Conservation (phyloP, 73 alveolate species). For the Tetrahymena borealis region DNA sequence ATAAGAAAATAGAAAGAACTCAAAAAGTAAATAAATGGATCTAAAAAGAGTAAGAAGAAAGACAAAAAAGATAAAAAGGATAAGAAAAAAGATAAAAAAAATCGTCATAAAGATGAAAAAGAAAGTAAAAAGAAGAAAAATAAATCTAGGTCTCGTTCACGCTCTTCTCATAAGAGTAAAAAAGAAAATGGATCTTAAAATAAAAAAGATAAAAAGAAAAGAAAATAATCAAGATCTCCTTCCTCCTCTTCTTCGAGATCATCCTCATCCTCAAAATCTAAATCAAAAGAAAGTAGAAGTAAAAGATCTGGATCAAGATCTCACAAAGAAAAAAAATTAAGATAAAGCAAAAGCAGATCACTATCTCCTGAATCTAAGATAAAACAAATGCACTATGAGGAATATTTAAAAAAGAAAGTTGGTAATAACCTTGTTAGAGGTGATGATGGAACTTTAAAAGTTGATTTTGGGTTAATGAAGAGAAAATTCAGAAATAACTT, state of each 20-base stretch:
- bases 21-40: neutral
- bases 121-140: constrained; percentile 12
- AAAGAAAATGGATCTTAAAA: neutral
- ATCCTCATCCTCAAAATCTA: neutral
- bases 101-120: constrained; percentile 1
- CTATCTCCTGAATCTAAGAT: neutral
- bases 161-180: neutral
- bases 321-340: neutral
- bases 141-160: neutral
- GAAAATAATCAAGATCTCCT: neutral
- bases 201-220: neutral
- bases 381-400: neutral
- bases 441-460: constrained; percentile 8
- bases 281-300: neutral
- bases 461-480: constrained; percentile 8
- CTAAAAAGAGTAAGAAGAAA: constrained; percentile 13
- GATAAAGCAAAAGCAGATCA: neutral
- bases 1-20: neutral
- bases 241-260: neutral
- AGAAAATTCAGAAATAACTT: constrained; percentile 3
- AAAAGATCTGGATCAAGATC: constrained; percentile 9
- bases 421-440: constrained; percentile 12
- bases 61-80: constrained; percentile 22
- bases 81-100: constrained; percentile 17
- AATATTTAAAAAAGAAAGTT: constrained; percentile 11